phyloP scores from a whole-genome alignment of 1,139 yeast species.

The Hanseniaspora sp. region DNA sequence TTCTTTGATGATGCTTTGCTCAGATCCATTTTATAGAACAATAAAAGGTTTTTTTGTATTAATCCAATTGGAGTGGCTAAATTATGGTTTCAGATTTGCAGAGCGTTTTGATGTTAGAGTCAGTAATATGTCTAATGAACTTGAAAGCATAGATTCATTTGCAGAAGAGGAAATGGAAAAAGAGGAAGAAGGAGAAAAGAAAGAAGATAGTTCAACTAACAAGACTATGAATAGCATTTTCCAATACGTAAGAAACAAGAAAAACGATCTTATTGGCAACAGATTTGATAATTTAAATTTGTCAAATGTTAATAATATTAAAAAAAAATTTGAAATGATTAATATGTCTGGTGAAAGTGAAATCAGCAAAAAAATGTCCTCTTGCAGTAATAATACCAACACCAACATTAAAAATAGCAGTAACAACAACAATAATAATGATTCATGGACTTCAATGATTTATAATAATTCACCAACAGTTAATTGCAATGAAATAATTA shows the following conservation, averaged over 20 bases:
- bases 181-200: background rate
- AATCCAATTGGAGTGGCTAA: constrained; percentile 88
- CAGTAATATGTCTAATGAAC: constrained; percentile 15
- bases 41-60: constrained; percentile 73
- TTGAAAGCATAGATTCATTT: background rate
- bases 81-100: constrained; percentile 84
- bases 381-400: background rate
- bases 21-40: constrained; percentile 85
- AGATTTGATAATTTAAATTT: background rate
- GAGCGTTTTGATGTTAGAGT: constrained; percentile 63
- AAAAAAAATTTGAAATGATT: background rate
- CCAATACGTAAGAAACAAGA: background rate
- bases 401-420: too few species aligned
- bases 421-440: background rate
- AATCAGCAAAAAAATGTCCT: background rate
- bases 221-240: background rate
- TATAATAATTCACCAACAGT: background rate
- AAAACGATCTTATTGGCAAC: background rate
- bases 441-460: too few species aligned
- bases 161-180: background rate
- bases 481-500: constrained; percentile 28
- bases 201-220: background rate
- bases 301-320: constrained; percentile 18
- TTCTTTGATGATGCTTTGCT: constrained; percentile 71
- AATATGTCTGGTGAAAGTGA: background rate